phyloP scores from a whole-genome alignment of 2,329 filamentous ascomycete species.

The Penicillium sp. region DNA sequence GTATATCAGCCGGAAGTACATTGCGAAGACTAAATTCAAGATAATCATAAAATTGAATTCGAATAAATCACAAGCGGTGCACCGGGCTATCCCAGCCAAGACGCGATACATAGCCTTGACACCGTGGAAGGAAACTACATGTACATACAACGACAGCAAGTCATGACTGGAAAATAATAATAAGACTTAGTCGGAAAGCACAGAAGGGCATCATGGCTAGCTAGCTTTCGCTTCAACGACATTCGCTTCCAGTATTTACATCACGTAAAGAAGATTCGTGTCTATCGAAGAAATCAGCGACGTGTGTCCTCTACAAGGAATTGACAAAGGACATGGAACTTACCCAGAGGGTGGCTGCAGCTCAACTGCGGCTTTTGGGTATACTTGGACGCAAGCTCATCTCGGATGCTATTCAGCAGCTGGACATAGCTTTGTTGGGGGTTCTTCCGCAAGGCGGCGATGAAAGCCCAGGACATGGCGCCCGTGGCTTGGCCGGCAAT shows the following conservation, averaged over 20 bases:
- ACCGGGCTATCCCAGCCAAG: constrained; percentile 14
- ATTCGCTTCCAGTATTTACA: constrained; percentile 48
- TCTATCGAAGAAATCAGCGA: constrained; percentile 47
- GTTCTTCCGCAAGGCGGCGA: constrained; percentile 85
- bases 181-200: background rate
- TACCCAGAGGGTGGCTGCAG: constrained; percentile 93
- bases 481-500: constrained; percentile 89
- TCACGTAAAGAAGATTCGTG: constrained; percentile 67
- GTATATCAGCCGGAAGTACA: background rate
- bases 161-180: constrained; percentile 23
- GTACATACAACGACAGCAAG: constrained; percentile 22
- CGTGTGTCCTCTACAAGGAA: background rate
- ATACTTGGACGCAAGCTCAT: constrained; percentile 84
- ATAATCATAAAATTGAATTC: constrained; percentile 13
- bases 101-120: constrained; percentile 10
- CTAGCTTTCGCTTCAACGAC: background rate
- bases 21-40: background rate
- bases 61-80: constrained; percentile 16
- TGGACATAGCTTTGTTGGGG: constrained; percentile 95
- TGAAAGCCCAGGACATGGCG: constrained; percentile 98
- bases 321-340: constrained; percentile 36
- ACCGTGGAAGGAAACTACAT: constrained; percentile 23
- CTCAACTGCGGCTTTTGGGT: constrained; percentile 94
- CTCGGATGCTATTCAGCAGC: constrained; percentile 91
- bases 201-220: background rate